Evolutionary conservation across 2,329 filamentous ascomycete species (phyloP).

Genomic region (Exophiala oligosperma): DNA sequence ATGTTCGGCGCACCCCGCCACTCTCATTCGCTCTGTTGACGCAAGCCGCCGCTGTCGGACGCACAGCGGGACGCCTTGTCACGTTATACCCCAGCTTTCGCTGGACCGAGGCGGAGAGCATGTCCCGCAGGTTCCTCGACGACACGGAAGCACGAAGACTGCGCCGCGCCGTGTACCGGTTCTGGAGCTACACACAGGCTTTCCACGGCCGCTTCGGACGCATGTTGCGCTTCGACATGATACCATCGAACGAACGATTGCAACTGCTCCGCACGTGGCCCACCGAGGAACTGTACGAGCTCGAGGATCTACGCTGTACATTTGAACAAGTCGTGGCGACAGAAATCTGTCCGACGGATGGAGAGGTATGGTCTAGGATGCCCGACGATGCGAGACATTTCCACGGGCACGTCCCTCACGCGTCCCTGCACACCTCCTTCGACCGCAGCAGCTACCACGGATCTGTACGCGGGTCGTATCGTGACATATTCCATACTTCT

Average conservation of each 20-base stretch:
- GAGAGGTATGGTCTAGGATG: slow-evolving; percentile 36
- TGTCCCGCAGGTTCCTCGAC: slow-evolving; percentile 55
- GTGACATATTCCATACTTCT: slow-evolving; percentile 25
- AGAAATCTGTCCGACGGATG: slow-evolving; percentile 63
- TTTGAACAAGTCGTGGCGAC: slow-evolving; percentile 57
- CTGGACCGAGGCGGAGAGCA: slow-evolving; percentile 58
- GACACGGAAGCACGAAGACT: slow-evolving; percentile 51
- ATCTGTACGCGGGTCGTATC: not conserved
- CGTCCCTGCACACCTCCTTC: not conserved
- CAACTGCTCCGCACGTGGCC: slow-evolving; percentile 61
- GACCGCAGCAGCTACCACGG: not conserved
- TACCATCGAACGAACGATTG: slow-evolving; percentile 52
- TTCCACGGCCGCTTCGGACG: slow-evolving; percentile 58
- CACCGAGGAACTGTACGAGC: slow-evolving; percentile 56
- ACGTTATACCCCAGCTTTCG: slow-evolving; percentile 64
- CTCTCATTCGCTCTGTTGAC: slow-evolving; percentile 57
- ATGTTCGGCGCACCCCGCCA: slow-evolving; percentile 53
- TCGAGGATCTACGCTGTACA: slow-evolving; percentile 58
- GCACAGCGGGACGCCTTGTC: slow-evolving; percentile 58
- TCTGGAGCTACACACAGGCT: slow-evolving; percentile 61
- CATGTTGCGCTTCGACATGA: slow-evolving; percentile 48
- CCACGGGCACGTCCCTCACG: not conserved
- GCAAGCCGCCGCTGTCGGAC: slow-evolving; percentile 56
- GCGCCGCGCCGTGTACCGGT: slow-evolving; percentile 59
- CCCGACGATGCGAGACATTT: slow-evolving; percentile 11